phyloP scores from a whole-genome alignment of 441 rosid species.

The Erodium trifolium region DNA sequence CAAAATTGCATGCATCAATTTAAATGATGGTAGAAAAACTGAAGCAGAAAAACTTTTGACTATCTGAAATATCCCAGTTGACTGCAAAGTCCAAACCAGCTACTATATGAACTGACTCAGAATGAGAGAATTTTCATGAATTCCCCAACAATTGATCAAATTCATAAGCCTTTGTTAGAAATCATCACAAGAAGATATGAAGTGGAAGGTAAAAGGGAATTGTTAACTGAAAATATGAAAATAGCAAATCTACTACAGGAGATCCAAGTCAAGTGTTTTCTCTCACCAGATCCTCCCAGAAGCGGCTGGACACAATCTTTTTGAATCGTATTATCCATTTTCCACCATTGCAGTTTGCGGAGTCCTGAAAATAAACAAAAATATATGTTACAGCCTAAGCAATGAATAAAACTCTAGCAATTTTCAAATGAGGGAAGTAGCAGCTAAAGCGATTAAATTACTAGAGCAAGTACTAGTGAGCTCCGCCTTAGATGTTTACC shows the following conservation, averaged over 20 bases:
- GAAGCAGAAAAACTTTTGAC: too few species aligned
- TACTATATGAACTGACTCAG: too few species aligned
- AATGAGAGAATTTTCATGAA: too few species aligned
- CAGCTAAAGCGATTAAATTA: not conserved
- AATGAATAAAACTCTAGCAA: conserved; percentile 12
- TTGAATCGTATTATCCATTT: conserved; percentile 96
- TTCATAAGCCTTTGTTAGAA: too few species aligned
- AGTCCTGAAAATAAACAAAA: conserved; percentile 41
- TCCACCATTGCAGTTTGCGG: conserved; percentile 91
- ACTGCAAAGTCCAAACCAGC: too few species aligned
- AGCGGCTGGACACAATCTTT: conserved; percentile 88
- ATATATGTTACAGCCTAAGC: conserved; percentile 6
- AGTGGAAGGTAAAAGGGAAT: not conserved
- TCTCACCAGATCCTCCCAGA: conserved; percentile 98
- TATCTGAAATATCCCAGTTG: too few species aligned
- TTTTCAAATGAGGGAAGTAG: not conserved
- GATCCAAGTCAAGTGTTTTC: conserved; percentile 8
- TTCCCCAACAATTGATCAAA: too few species aligned
- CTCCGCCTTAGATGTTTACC: conserved; percentile 33
- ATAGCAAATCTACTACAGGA: not conserved
- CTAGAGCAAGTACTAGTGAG: not conserved
- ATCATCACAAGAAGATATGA: too few species aligned
- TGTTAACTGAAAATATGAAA: not conserved
- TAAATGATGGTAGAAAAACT: not conserved
- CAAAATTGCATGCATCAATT: not conserved